Evolutionary conservation across 768 basidiomycete genomes (phyloP).

Genomic region (Leccinum arenicola): DNA sequence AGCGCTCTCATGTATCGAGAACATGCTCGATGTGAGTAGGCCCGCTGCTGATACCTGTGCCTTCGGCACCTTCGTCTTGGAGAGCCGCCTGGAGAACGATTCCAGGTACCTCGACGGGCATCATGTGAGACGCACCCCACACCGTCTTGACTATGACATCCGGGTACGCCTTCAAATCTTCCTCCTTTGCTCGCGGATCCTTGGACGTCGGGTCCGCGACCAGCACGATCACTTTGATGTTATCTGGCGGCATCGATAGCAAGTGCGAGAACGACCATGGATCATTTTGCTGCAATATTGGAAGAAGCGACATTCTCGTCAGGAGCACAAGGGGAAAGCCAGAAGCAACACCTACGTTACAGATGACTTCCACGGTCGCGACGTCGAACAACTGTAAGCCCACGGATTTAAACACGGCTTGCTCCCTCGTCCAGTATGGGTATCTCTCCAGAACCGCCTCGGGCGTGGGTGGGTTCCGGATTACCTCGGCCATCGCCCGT

Average conservation of each 20-base stretch:
- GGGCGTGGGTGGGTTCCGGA: background rate
- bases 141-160: constrained; percentile 4
- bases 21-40: no score
- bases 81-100: constrained; percentile 9
- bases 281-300: constrained; percentile 15
- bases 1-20: no score
- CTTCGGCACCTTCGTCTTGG: background rate
- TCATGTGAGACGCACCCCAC: constrained; percentile 14
- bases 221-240: constrained; percentile 10
- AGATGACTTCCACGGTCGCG: constrained; percentile 4
- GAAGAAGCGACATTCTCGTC: background rate
- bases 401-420: background rate
- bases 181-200: background rate
- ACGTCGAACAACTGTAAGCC: background rate
- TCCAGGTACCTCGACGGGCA: constrained; percentile 11
- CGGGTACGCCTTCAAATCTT: constrained; percentile 5
- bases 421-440: background rate
- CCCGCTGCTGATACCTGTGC: no score
- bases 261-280: constrained; percentile 21
- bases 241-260: constrained; percentile 2
- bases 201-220: constrained; percentile 11
- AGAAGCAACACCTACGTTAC: constrained; percentile 11
- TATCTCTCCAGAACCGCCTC: background rate
- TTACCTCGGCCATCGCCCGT: accelerated
- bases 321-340: background rate